Evolutionary conservation across 768 basidiomycete genomes (phyloP).

Genomic region (Floccularia luteovirens): DNA sequence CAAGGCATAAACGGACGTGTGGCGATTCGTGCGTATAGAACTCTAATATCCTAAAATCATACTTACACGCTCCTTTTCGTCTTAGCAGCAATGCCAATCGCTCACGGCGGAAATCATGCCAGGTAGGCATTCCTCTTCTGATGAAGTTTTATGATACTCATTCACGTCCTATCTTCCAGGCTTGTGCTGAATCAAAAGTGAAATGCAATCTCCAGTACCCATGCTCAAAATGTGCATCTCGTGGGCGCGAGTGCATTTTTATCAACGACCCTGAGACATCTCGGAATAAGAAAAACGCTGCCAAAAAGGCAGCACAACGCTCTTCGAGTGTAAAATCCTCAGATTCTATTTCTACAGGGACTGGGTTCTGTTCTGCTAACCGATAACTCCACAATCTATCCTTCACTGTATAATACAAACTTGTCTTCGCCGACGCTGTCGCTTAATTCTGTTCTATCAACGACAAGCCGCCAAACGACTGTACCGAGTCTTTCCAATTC

Average conservation of each 20-base stretch:
- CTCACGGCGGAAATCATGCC: slow-evolving; percentile 63
- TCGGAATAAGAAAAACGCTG: slow-evolving; percentile 27
- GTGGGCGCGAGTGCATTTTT: slow-evolving; percentile 61
- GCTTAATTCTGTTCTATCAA: not conserved
- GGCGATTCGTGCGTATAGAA: slow-evolving; percentile 50
- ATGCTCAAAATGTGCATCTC: slow-evolving; percentile 56
- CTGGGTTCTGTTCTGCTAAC: slow-evolving; percentile 5
- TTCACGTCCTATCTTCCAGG: slow-evolving; percentile 17
- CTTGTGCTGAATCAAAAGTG: slow-evolving; percentile 71
- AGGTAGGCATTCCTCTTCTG: slow-evolving; percentile 19
- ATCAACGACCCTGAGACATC: slow-evolving; percentile 39
- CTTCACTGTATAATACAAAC: slow-evolving; percentile 8
- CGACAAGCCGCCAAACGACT: slow-evolving; percentile 2
- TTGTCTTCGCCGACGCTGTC: slow-evolving; percentile 2
- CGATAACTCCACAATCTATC: slow-evolving; percentile 23
- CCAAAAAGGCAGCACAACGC: slow-evolving; percentile 18
- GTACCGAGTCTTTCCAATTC: slow-evolving; percentile 18
- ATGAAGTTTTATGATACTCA: slow-evolving; percentile 4
- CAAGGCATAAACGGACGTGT: slow-evolving; percentile 65
- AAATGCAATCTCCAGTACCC: slow-evolving; percentile 66
- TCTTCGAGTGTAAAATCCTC: slow-evolving; percentile 9
- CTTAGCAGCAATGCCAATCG: slow-evolving; percentile 36
- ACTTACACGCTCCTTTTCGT: slow-evolving; percentile 8
- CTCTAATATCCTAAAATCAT: slow-evolving; percentile 7
- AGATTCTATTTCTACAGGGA: not conserved